A percentile compares a stretch with the other conserved stretches of the same genome.
phyloP scores from a whole-genome alignment of 495 filamentous ascomycete genomes.

The Aspergillus bridgeri region DNA sequence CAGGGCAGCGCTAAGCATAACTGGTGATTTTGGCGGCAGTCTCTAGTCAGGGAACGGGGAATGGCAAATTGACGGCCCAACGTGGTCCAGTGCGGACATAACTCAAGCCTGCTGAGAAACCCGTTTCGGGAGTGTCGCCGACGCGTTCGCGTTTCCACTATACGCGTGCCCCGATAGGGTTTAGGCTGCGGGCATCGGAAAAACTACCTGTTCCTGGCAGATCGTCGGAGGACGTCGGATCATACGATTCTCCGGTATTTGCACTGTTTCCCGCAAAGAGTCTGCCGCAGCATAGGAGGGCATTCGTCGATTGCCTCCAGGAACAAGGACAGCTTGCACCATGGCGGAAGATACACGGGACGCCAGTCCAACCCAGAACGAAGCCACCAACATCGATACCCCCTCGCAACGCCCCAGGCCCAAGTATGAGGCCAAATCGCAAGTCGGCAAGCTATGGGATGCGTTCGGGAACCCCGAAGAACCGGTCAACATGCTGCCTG shows the following conservation, averaged over 20 bases:
- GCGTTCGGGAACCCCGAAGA: conserved; percentile 49
- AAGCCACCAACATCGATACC: conserved; percentile 14
- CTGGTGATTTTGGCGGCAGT: conserved; percentile 2
- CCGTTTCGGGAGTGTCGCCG: conserved; percentile 12
- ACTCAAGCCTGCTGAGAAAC: conserved; percentile 4
- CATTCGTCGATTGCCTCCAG: too few species aligned
- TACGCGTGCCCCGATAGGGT: conserved; percentile 23
- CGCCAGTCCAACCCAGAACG: conserved; percentile 11
- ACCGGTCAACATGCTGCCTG: conserved; percentile 46
- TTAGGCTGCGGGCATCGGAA: conserved; percentile 25
- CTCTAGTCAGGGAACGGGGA: conserved; percentile 4
- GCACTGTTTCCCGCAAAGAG: conserved; percentile 5
- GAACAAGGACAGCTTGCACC: conserved; percentile 8
- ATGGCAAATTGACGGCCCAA: conserved; percentile 15
- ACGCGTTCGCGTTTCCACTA: conserved; percentile 40
- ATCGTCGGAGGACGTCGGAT: conserved; percentile 8
- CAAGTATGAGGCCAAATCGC: conserved; percentile 44
- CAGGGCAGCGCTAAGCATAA: conserved; percentile 5
- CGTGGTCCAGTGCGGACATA: conserved; percentile 22
- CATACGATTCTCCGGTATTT: conserved; percentile 16
- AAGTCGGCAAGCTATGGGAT: conserved; percentile 51
- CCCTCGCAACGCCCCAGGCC: conserved; percentile 26
- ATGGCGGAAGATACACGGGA: conserved; percentile 58
- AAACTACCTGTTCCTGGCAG: conserved; percentile 24
- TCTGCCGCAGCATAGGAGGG: neutral